A percentile compares a stretch with the other conserved stretches of the same genome.
phyloP scores from a whole-genome alignment of 192 early-diverging fungal genomes.

The Hyaloraphidium curvatum region DNA sequence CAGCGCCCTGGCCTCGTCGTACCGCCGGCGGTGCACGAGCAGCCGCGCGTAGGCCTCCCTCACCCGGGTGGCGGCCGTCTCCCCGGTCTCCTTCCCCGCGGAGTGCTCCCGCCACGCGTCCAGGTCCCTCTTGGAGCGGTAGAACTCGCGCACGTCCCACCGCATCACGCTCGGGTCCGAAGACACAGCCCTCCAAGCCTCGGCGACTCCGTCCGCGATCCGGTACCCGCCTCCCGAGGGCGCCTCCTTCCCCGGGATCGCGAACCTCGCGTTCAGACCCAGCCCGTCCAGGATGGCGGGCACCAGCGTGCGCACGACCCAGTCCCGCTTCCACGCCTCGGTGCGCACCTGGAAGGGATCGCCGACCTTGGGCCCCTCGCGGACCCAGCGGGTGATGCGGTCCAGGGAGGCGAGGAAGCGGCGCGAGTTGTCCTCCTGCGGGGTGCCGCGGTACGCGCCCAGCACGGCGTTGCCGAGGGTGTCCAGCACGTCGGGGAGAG shows the following conservation, averaged over 20 bases:
- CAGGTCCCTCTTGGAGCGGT: too few species aligned
- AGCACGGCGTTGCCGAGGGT: not conserved
- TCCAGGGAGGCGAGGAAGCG: not conserved
- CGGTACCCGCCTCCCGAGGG: too few species aligned
- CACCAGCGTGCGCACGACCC: not conserved
- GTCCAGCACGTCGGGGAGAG: not conserved
- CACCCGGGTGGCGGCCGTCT: too few species aligned
- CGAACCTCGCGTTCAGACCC: too few species aligned
- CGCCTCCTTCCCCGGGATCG: too few species aligned
- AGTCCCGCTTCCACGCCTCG: not conserved
- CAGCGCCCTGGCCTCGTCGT: too few species aligned
- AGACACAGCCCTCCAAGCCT: too few species aligned
- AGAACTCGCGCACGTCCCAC: not conserved
- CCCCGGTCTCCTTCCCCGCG: too few species aligned
- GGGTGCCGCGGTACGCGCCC: not conserved
- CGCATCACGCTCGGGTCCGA: too few species aligned
- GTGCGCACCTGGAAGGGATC: not conserved
- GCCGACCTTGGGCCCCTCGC: not conserved
- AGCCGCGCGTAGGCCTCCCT: too few species aligned
- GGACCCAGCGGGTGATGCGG: not conserved
- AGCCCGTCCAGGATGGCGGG: not conserved
- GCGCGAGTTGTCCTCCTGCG: not conserved
- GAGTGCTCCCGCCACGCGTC: too few species aligned
- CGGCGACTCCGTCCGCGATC: not conserved
- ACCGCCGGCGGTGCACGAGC: too few species aligned